Conservation (phyloP, 306 rosid genomes). For the Castanea mollissima region DNA sequence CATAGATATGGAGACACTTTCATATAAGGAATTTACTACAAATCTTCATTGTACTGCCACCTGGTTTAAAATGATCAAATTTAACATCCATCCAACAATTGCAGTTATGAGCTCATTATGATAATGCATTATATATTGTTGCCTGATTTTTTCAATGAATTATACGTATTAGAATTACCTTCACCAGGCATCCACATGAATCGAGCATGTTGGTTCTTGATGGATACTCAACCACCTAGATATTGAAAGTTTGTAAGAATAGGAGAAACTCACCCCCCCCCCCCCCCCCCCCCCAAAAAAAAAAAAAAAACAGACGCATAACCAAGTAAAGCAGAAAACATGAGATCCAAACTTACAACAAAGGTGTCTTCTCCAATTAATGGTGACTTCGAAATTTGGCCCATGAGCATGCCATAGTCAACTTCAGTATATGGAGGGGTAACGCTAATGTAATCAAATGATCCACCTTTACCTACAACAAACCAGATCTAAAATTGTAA, state of each 20-base stretch:
- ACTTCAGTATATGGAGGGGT: conserved; percentile 93
- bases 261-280: not conserved
- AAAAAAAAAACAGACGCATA: not conserved
- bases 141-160: not conserved
- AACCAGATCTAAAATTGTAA: conserved; percentile 14
- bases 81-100: not conserved
- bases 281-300: no score
- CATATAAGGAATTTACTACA: not conserved
- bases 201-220: conserved; percentile 79
- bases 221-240: conserved; percentile 89
- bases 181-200: conserved; percentile 72
- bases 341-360: conserved; percentile 49
- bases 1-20: not conserved
- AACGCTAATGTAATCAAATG: conserved; percentile 90
- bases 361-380: conserved; percentile 78
- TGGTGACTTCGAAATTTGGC: conserved; percentile 67
- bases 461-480: conserved; percentile 53
- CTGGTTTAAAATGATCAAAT: not conserved
- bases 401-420: conserved; percentile 73
- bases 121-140: not conserved
- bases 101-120: not conserved
- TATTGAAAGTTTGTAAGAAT: conserved; percentile 9
- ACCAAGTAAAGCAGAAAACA: conserved; percentile 11
- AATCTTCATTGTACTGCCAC: not conserved
- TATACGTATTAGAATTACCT: conserved; percentile 48